phyloP scores from a whole-genome alignment of 139 green algal genomes.

The Chlorella sp. region DNA sequence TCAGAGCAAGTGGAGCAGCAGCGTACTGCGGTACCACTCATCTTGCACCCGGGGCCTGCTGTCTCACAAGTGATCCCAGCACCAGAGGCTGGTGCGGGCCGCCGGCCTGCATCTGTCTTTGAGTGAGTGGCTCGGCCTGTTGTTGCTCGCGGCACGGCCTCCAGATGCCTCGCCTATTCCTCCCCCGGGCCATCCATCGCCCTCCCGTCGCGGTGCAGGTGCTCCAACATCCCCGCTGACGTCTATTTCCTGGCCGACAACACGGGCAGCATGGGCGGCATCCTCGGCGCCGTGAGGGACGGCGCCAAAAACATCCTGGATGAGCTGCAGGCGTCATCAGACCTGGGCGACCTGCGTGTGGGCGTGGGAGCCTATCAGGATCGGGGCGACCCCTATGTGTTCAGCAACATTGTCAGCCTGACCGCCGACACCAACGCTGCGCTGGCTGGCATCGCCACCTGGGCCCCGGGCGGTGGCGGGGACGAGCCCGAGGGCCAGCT shows the following conservation, averaged over 20 bases:
- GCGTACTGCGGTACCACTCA: too few relatives aligned
- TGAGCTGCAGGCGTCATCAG: not conserved
- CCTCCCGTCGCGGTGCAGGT: too few relatives aligned
- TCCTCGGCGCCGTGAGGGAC: not conserved
- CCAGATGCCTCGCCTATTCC: too few relatives aligned
- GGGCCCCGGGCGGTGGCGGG: not conserved
- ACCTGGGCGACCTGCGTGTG: not conserved
- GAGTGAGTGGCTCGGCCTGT: too few relatives aligned
- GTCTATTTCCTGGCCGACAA: conserved; percentile 2
- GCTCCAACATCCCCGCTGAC: not conserved
- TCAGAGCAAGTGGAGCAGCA: too few relatives aligned
- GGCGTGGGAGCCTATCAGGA: not conserved
- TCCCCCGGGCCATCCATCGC: too few relatives aligned
- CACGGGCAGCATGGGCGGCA: not conserved
- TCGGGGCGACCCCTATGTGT: not conserved
- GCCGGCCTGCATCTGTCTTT: too few relatives aligned
- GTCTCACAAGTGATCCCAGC: too few relatives aligned
- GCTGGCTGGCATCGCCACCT: not conserved
- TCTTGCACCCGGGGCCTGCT: too few relatives aligned
- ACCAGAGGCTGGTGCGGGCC: too few relatives aligned
- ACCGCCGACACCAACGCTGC: not conserved
- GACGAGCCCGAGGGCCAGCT: not conserved
- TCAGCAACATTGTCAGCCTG: not conserved
- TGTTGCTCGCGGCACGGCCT: too few relatives aligned
- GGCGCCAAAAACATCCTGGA: not conserved